These are phyloP conservation scores for Protea cynaroides DNA, from an alignment of 164 flowering plant genomes.

Conservation along the genomic window DNA sequence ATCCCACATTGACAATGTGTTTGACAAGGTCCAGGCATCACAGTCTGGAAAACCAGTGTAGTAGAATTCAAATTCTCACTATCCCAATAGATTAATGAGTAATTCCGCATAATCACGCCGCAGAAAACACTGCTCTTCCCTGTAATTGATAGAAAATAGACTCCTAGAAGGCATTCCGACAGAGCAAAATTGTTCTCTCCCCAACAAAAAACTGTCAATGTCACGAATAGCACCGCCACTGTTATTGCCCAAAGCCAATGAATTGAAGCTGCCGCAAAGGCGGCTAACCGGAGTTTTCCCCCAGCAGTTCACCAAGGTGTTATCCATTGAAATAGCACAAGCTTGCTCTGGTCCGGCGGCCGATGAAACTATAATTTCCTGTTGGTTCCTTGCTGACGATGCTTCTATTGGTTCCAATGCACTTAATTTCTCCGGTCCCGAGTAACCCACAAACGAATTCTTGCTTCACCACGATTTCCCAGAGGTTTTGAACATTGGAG, in stretches of 20 bases:
- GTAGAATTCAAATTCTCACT: constrained; percentile 13
- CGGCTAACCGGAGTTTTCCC: constrained; percentile 26
- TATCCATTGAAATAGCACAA: constrained; percentile 29
- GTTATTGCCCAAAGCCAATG: constrained; percentile 57
- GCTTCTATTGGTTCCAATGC: constrained; percentile 23
- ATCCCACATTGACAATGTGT: constrained; percentile 27
- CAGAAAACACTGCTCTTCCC: constrained; percentile 56
- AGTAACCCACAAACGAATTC: constrained; percentile 58
- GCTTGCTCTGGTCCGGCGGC: no score
- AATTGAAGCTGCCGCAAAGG: constrained; percentile 25
- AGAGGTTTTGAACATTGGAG: constrained; percentile 6
- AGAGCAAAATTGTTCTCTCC: constrained; percentile 39
- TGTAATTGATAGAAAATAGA: no score
- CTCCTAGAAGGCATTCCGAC: constrained; percentile 28
- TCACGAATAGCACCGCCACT: constrained; percentile 46
- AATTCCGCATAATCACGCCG: constrained; percentile 36
- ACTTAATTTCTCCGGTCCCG: constrained; percentile 23
- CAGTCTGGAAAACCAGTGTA: constrained; percentile 29
- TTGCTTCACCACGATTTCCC: constrained; percentile 51
- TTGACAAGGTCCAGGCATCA: constrained; percentile 62
- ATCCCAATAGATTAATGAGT: constrained; percentile 68
- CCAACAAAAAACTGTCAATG: constrained; percentile 66
- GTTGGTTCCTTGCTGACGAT: constrained; percentile 6
- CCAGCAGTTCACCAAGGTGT: constrained; percentile 57
- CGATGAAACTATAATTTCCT: constrained; percentile 33